Percentiles rank a stretch among this genome's conserved stretches.
Conservation (phyloP, 805 yeast genomes). For the Candida glaebosa region DNA sequence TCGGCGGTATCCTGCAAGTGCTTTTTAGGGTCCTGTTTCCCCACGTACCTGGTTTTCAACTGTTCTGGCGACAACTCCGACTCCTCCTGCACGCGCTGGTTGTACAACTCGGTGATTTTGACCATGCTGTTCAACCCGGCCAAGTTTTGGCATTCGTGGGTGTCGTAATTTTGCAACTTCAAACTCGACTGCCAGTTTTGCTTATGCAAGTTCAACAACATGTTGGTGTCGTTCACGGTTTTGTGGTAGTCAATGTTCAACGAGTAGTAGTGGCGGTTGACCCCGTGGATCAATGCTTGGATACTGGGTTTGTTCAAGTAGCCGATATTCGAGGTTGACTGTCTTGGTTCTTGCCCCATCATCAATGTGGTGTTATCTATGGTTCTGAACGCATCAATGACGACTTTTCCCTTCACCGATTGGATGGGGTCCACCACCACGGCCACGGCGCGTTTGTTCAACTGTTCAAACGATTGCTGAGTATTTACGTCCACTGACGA, state of each 20-base stretch:
- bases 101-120: constrained; percentile 84
- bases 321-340: constrained; percentile 93
- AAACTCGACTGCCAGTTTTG: constrained; percentile 95
- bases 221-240: constrained; percentile 86
- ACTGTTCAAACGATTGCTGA: constrained; percentile 95
- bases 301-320: constrained; percentile 93
- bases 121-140: constrained; percentile 77
- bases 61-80: constrained; percentile 84
- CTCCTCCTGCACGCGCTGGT: constrained; percentile 88
- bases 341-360: constrained; percentile 98
- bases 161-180: constrained; percentile 69
- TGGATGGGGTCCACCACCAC: constrained; percentile 98
- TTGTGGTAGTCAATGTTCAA: constrained; percentile 92
- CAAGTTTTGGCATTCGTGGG: constrained; percentile 71
- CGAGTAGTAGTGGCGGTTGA: constrained; percentile 95
- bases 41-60: constrained; percentile 92
- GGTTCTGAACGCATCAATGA: constrained; percentile 95
- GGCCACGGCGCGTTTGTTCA: constrained; percentile 94
- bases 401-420: constrained; percentile 97
- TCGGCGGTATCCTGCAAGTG: constrained; percentile 91
- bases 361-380: constrained; percentile 83
- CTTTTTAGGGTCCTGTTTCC: constrained; percentile 98
- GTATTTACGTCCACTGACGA: constrained; percentile 97
- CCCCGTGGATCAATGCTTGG: constrained; percentile 94
- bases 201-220: constrained; percentile 92